Conservation (phyloP, 2,329 filamentous ascomycete genomes). For the Phaeomoniella chlamydospora region DNA sequence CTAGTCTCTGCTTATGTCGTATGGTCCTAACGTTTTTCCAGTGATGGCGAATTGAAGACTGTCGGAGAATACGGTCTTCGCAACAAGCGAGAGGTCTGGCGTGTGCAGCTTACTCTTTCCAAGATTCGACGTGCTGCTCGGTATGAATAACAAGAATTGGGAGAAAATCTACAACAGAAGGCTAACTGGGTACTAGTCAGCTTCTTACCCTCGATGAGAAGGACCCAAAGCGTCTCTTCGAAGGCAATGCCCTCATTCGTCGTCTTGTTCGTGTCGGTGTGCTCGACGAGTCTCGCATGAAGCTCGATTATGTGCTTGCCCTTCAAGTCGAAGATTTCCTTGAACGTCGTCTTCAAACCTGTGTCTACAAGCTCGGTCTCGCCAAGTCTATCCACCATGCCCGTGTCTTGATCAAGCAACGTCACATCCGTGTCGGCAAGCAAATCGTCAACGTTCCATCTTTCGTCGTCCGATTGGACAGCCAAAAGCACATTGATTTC, state of each 20-base stretch:
- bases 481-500: conserved; percentile 99
- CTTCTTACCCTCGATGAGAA: conserved; percentile 99
- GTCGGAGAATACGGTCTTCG: conserved; percentile 99
- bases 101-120: conserved; percentile 97
- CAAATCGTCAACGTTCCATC: conserved; percentile 99
- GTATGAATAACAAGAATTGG: conserved; percentile 40
- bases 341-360: conserved; percentile 98
- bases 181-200: conserved; percentile 51
- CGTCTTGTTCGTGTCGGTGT: conserved; percentile 99
- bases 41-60: conserved; percentile 98
- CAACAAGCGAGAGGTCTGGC: conserved; percentile 99
- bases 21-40: conserved; percentile 62
- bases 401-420: conserved; percentile 98
- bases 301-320: conserved; percentile 99
- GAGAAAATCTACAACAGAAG: conserved; percentile 7
- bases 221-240: conserved; percentile 99
- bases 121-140: conserved; percentile 99
- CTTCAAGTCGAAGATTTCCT: conserved; percentile 99
- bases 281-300: conserved; percentile 99
- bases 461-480: conserved; percentile 99
- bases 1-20: conserved; percentile 96
- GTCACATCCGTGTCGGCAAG: conserved; percentile 99
- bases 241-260: conserved; percentile 99
- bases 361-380: conserved; percentile 99
- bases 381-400: conserved; percentile 99